Evolutionary conservation across 2,329 filamentous ascomycete species (phyloP), one percentile per base, ranked within the genome.

Genomic region (Xylaria digitata): DNA sequence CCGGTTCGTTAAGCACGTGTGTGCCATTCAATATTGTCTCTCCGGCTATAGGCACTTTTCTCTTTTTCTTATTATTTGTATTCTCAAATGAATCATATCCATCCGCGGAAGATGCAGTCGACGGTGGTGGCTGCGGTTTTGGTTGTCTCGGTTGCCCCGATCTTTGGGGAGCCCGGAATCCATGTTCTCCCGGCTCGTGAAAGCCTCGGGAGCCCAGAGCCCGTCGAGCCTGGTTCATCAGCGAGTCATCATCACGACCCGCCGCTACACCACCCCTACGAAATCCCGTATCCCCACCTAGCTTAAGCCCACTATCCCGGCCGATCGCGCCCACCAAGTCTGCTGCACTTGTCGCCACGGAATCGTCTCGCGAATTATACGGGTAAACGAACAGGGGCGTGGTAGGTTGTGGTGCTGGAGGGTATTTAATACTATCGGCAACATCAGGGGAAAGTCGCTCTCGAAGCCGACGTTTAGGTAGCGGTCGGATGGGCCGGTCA

Each of bases 21-120:
- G 77, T 75, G 2, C 80, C 79, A 57, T 80, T 82, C 21, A 85
- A 72, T 3, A 79, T 87, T 15, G 89, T 84, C 74, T 92, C 92
- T 19, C 92, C 92, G 9, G 93, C 93, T 0, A 94, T 94, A 0
- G 96, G 96, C 43, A 99, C 98, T 81, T 99, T 99, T 72, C 96
- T 88, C 80, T 99, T 98, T 84, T 98, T 99, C 81, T 99, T 99
- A 78, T 99, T 99, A 79, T 97, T 98, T 42, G 93, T 97, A 75
- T 98, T 98, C 80, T 99, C 96, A 75, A 97, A 97, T 6, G 93
- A 96, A 79, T 99, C 96, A 78, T 98, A 98, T 15, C 94, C 94
- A 78, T 98, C 95, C 11, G 88, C 83, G 2, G 90, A 91, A 4
- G 90, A 91, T 6, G 87, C 85, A 26, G 90, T 89, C 13, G 92